Evolutionary conservation across 352 stramenopile genomes (phyloP).

Genomic region (Peronospora destructor): DNA sequence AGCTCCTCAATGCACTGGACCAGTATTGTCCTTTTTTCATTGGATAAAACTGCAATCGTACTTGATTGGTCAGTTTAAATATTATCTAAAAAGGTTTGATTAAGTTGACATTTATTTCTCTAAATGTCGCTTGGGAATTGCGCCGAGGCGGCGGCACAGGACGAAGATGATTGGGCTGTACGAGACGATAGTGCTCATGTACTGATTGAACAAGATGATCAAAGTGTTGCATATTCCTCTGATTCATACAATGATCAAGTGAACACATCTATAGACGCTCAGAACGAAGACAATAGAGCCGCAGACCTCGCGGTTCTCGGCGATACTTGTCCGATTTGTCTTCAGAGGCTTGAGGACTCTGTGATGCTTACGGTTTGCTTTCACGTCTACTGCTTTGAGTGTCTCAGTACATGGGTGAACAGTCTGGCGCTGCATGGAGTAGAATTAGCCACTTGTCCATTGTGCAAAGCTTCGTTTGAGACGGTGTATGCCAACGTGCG

Average conservation of each 20-base stretch:
- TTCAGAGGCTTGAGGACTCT: conserved; percentile 45
- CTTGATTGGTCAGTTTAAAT: conserved; percentile 1
- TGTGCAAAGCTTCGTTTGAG: conserved; percentile 63
- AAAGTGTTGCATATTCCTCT: conserved; percentile 13
- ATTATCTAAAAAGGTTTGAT: too few species aligned
- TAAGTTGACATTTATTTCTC: neutral
- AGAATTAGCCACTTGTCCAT: conserved; percentile 43
- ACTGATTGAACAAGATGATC: conserved; percentile 15
- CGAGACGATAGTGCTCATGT: conserved; percentile 21
- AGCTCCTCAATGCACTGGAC: conserved; percentile 22
- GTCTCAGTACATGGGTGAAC: conserved; percentile 52
- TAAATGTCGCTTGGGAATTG: conserved; percentile 41
- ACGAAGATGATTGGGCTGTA: conserved; percentile 45
- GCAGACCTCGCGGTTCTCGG: conserved; percentile 50
- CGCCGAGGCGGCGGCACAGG: conserved; percentile 22
- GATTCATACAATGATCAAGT: conserved; percentile 29
- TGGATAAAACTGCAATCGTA: conserved; percentile 27
- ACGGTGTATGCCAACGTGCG: conserved; percentile 52
- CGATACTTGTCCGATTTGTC: conserved; percentile 66
- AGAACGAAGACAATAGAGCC: conserved; percentile 19
- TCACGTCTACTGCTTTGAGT: conserved; percentile 72
- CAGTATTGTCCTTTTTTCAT: conserved; percentile 16
- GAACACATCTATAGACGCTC: neutral
- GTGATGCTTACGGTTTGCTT: conserved; percentile 59
- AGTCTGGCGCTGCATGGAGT: conserved; percentile 55